phyloP scores from a whole-genome alignment of 805 yeast genomes.

The Pichia manshurica region DNA sequence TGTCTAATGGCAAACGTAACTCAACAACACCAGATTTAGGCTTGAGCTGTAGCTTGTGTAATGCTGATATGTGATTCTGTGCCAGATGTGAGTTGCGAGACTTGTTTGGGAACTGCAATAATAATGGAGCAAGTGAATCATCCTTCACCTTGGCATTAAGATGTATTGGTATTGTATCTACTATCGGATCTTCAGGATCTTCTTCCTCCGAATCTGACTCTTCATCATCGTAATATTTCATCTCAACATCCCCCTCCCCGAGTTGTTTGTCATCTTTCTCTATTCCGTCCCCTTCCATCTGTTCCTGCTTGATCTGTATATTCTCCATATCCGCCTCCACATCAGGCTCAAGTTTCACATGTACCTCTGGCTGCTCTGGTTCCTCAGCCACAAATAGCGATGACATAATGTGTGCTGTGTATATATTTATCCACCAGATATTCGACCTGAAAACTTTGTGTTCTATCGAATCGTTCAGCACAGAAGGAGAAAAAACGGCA shows the following conservation, averaged over 20 bases:
- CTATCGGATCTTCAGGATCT: constrained; percentile 53
- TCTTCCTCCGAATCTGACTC: constrained; percentile 18
- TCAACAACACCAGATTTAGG: constrained; percentile 60
- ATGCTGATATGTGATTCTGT: constrained; percentile 2
- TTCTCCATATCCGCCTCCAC: constrained; percentile 21
- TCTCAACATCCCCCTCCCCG: not conserved
- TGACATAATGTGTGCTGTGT: constrained; percentile 5
- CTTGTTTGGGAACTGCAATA: constrained; percentile 57
- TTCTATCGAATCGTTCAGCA: no score
- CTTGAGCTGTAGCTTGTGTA: constrained; percentile 37
- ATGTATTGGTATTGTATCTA: constrained; percentile 55
- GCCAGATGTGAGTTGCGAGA: constrained; percentile 30
- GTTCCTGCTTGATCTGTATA: not conserved
- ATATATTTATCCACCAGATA: not conserved
- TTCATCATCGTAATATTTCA: not conserved
- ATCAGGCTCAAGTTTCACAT: constrained; percentile 7
- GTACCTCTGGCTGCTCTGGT: not conserved
- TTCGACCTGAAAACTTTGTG: no score
- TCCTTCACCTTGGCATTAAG: constrained; percentile 23
- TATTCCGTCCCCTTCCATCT: not conserved
- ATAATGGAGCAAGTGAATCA: constrained; percentile 27
- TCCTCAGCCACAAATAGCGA: constrained; percentile 17
- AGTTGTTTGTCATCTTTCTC: constrained; percentile 4
- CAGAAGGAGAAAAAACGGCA: no score
- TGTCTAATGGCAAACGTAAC: constrained; percentile 70